These are phyloP conservation scores for Cyathus striatus DNA, from an alignment of 768 basidiomycete genomes.

Conservation along the genomic window DNA sequence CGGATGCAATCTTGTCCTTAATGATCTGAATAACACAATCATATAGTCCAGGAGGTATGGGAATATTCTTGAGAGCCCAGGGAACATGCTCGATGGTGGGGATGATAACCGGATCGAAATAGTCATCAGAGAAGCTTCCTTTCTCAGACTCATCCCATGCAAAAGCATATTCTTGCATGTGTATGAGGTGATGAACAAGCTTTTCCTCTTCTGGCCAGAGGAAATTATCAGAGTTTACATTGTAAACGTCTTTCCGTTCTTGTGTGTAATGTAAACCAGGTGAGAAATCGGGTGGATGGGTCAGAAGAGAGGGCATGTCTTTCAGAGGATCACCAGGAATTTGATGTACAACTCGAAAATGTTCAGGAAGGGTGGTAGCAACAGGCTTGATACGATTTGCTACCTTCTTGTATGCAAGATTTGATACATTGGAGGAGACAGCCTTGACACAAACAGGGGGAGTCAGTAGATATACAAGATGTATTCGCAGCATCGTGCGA, in stretches of 20 bases:
- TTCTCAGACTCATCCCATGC: not conserved
- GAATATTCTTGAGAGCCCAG: slow-evolving; percentile 8
- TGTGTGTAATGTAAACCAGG: slow-evolving; percentile 17
- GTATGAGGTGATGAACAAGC: not conserved
- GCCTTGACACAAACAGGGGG: too few species aligned
- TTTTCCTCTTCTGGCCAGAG: slow-evolving; percentile 13
- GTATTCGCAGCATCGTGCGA: too few species aligned
- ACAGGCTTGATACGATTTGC: too few species aligned
- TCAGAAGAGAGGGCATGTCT: too few species aligned
- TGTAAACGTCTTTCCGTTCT: slow-evolving; percentile 11
- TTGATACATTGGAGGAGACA: too few species aligned
- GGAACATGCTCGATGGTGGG: slow-evolving; percentile 1
- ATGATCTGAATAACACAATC: slow-evolving; percentile 7
- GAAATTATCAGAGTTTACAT: slow-evolving; percentile 15
- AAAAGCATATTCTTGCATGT: not conserved
- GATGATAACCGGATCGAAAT: slow-evolving; percentile 3
- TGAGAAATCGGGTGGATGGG: too few species aligned
- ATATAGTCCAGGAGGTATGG: slow-evolving; percentile 11
- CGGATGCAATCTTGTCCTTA: slow-evolving; percentile 8
- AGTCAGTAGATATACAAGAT: too few species aligned
- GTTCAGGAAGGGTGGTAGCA: too few species aligned
- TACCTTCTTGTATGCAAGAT: too few species aligned
- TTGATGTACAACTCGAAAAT: too few species aligned
- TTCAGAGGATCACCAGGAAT: too few species aligned
- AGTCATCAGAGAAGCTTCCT: slow-evolving; percentile 1